Evolutionary conservation across 352 stramenopile species (phyloP), one percentile per base, ranked within the genome.

Genomic region (Pilasporangium apinafurcum): DNA sequence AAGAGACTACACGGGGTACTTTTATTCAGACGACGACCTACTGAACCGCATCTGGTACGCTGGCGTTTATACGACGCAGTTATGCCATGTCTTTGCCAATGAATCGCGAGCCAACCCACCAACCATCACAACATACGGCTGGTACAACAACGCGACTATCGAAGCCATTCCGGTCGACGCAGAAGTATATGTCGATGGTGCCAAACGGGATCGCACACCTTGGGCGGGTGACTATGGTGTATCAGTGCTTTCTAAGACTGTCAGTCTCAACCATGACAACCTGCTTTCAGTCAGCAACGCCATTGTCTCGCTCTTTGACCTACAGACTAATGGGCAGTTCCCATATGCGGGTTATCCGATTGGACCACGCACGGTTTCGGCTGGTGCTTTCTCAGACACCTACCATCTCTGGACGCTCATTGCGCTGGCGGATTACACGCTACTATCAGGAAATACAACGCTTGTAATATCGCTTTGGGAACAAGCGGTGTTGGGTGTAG

Each of bases 401-500:
- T 73, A 73, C 24, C 62, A 73, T 24, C 37, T 73, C 10, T 69
- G 62, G 62, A 67, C 54, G 16, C 39, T 73, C 5, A 73, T 73
- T 17, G 47, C 51, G 13, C 22, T 73, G 13, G 51, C 46, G 1
- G 59, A 73, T 28, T 69, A 73, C 31, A 41, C 55, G n/a, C 36
- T 8, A 1, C 34, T 69, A 5, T 50, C 43, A 4, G 62, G 47
- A 8, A 48, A 69, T 34, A 58, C 36, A 8, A 48, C 41, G 5
- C 42, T 57, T 14, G 22, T 57, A 8, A 17, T 32, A 22, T 39
- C 46, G 4, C 21, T 59, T 24, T 73, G 56, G 60, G 49, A 50
- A 4, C 51, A 66, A 46, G 47, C 48, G 0, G 31, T 61, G 12
- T 48, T 55, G 8, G 60, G 56, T n/a, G 56, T 70, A 17, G 50